Evolutionary conservation across 208 protist species (phyloP), one percentile per base, ranked within the genome.

Genomic region (Leishmania gerbilli): DNA sequence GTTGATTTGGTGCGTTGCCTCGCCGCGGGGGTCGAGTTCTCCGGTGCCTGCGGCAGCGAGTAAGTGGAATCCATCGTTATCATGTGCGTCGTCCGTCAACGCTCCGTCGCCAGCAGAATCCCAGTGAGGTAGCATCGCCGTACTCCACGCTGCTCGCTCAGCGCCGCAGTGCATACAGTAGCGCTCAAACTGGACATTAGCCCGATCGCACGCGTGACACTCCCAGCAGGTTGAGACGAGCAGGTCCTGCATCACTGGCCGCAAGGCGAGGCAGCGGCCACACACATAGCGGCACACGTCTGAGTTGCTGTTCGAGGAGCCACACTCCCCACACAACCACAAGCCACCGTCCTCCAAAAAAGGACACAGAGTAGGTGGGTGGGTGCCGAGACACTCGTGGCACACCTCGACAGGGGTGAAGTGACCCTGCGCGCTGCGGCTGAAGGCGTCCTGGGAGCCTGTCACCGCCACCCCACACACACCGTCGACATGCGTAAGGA

Each of bases 281-380:
- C 95, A 98, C 13, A 95, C 77, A 87, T 98, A 96, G n/a, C 95
- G 90, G 72, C 88, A 90, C 24, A 95, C 82, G 81, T 93, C 91
- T 40, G 74, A 64, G 79, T 96, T 96, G 40, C 80, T 79, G 84
- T 92, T 91, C 27, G 77, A 87, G 15, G 79, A 76, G 0, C 90
- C 92, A 74, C 93, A 96, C 27, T 80, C 79, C 53, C 77, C 86
- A 80, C 95, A 98, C 3, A 79, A 67, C 92, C 95, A 97, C 76
- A 56, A 17, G 1, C 79, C 87, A 8, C 58, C 21, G 53, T 76
- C 60, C 11, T 80, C 82, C 24, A 31, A 42, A 58, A 87, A 91
- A 5, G 79, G 84, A 76, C 93, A 98, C 19, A 95, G 79, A 77
- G 87, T 86, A 15, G 34, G 71, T 5, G 86, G 86, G 76, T 96